Conservation (phyloP, 768 basidiomycete genomes). For the Russula emetica region DNA sequence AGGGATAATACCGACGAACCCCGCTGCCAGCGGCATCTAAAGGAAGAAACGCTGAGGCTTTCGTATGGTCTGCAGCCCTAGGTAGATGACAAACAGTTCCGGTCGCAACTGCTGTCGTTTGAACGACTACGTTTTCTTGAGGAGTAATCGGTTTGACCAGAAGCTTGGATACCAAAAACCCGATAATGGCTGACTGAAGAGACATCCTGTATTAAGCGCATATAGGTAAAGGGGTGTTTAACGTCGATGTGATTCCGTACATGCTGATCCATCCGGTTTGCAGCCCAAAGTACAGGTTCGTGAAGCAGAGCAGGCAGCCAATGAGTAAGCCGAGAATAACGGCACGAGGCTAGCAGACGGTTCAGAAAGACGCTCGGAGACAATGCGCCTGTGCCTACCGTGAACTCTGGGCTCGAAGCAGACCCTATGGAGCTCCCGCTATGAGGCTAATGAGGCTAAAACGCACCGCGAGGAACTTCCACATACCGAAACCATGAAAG, state of each 20-base stretch:
- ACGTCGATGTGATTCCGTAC: slow-evolving; percentile 40
- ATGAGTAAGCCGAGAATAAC: slow-evolving; percentile 76
- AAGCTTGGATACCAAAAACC: slow-evolving; percentile 77
- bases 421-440: neutral
- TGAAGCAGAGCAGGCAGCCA: slow-evolving; percentile 85
- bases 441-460: neutral
- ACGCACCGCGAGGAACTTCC: neutral
- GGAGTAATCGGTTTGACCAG: slow-evolving; percentile 73
- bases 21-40: slow-evolving; percentile 79
- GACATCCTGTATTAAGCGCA: slow-evolving; percentile 67
- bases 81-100: slow-evolving; percentile 46
- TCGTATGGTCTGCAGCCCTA: neutral
- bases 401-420: slow-evolving; percentile 25
- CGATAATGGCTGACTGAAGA: slow-evolving; percentile 88
- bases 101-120: slow-evolving; percentile 94
- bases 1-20: slow-evolving; percentile 91
- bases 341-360: slow-evolving; percentile 40
- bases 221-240: neutral
- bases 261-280: slow-evolving; percentile 91
- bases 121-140: slow-evolving; percentile 90
- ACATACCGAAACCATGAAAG: slow-evolving; percentile 12
- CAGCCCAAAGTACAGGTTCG: slow-evolving; percentile 83
- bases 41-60: neutral
- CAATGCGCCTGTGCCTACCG: slow-evolving; percentile 8
- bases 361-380: neutral